Percentiles rank a stretch among this genome's conserved stretches.
These are phyloP conservation scores for Calonectria leucothoes DNA, from an alignment of 2,329 filamentous ascomycete genomes.

Conservation along the genomic window DNA sequence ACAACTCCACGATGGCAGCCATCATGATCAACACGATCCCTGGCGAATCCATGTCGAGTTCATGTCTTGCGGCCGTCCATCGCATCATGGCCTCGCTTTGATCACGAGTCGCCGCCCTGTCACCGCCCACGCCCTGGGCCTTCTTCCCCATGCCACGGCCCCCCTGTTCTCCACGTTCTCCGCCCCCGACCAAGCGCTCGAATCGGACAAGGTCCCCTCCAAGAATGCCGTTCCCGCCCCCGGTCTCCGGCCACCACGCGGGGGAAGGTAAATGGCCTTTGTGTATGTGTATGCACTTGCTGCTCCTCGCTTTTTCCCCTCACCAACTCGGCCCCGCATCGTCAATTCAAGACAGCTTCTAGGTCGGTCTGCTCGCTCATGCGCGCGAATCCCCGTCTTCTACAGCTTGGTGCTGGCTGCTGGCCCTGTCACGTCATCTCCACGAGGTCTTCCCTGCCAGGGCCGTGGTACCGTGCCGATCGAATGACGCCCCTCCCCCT, in stretches of 20 bases:
- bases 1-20: not conserved
- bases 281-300: not conserved
- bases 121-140: not conserved
- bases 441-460: not conserved
- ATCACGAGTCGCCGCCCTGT: not conserved
- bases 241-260: not conserved
- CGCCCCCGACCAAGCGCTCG: constrained; percentile 20
- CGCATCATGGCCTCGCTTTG: not conserved
- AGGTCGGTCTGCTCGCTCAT: not conserved
- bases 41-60: not conserved
- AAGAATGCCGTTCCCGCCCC: constrained; percentile 13
- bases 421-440: not conserved
- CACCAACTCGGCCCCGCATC: constrained; percentile 10
- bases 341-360: not conserved
- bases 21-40: not conserved
- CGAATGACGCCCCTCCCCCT: not conserved
- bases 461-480: not conserved
- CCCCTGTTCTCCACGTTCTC: constrained; percentile 3
- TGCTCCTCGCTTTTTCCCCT: not conserved
- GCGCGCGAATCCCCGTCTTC: constrained; percentile 22
- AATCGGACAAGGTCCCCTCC: constrained; percentile 17
- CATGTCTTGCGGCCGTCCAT: not conserved
- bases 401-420: not conserved
- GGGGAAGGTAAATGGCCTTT: not conserved
- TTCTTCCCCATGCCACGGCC: not conserved